Evolutionary conservation across 2,329 filamentous ascomycete genomes (phyloP), one percentile per base, ranked within the genome.

Genomic region (Cadophora gregata): DNA sequence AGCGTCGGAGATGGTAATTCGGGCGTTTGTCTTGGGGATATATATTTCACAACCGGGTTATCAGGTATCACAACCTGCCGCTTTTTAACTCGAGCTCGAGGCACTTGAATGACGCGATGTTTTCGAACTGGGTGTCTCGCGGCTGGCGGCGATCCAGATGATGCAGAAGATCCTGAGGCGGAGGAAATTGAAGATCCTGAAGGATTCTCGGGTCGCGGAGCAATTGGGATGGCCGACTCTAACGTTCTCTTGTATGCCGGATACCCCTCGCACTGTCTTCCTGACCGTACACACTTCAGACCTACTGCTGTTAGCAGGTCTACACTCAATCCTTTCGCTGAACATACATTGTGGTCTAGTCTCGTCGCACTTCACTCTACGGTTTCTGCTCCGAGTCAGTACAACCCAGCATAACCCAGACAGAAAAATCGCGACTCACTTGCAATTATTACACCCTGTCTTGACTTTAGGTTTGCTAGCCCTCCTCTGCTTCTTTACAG

Each of bases 321-420:
- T 21, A 31, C 6, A 6, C 12, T 27, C 14, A 45, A 27, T n/a
- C 8, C 12, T 2, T 45, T 10, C 31, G 25, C 9, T 1, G 27
- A 24, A 55, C 58, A 81, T 81, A 75, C 88, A 90, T 31, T 81
- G 79, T 8, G 88, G 88, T 63, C 88, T 85, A 69, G 78, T 80
- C 77, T 90, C 88, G 75, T 90, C 88, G 75, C 88, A 90, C 76
- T 90, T 90, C 69, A 90, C 88, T 69, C 86, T 83, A 70, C 87
- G 81, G 69, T 81, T 81, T 76, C 87, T 89, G 71, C 45, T 48
- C 38, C 58, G 25, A n/a, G 25, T n/a, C 33, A 47, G 65, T 69
- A 62, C 53, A 68, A 59, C 27, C 58, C 25, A 33, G 59, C 62
- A 58, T 42, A 62, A 81, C 29, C 7, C 36, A 33, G 31, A 36